Percentiles rank a stretch among this genome's conserved stretches.
phyloP scores from a whole-genome alignment of 805 yeast genomes.

The Candida suzukii region DNA sequence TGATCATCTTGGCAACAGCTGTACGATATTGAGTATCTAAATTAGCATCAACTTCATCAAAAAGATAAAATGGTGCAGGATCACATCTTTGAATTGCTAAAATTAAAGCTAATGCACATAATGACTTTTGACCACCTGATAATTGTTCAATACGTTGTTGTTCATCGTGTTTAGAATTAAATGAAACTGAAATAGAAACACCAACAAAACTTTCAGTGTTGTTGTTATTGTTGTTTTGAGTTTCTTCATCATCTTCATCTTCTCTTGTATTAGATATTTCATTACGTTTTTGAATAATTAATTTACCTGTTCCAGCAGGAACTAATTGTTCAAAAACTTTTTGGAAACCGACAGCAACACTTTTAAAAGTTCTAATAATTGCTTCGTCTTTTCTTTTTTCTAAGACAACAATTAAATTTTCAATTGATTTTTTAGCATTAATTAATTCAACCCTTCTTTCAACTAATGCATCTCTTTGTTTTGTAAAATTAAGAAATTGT shows the following conservation, averaged over 20 bases:
- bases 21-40: slow-evolving; percentile 87
- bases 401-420: slow-evolving; percentile 58
- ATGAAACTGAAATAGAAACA: slow-evolving; percentile 80
- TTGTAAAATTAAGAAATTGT: slow-evolving; percentile 66
- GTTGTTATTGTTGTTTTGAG: slow-evolving; percentile 12
- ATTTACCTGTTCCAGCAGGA: slow-evolving; percentile 72
- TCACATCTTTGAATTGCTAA: slow-evolving; percentile 92
- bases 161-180: slow-evolving; percentile 79
- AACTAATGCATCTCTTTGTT: slow-evolving; percentile 61
- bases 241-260: slow-evolving; percentile 14
- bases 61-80: slow-evolving; percentile 94
- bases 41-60: slow-evolving; percentile 96
- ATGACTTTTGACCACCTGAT: slow-evolving; percentile 94
- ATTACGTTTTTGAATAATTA: slow-evolving; percentile 51
- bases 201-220: slow-evolving; percentile 62
- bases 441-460: slow-evolving; percentile 64
- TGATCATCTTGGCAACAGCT: slow-evolving; percentile 74
- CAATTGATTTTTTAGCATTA: slow-evolving; percentile 64
- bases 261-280: slow-evolving; percentile 7
- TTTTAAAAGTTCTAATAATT: slow-evolving; percentile 67
- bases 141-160: slow-evolving; percentile 85
- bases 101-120: slow-evolving; percentile 93
- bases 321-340: slow-evolving; percentile 75
- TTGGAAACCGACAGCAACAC: slow-evolving; percentile 66
- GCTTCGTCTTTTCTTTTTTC: slow-evolving; percentile 80